Base-by-base conservation (phyloP, 2,329 filamentous ascomycete genomes). In the Alternaria metachromatica region DNA sequence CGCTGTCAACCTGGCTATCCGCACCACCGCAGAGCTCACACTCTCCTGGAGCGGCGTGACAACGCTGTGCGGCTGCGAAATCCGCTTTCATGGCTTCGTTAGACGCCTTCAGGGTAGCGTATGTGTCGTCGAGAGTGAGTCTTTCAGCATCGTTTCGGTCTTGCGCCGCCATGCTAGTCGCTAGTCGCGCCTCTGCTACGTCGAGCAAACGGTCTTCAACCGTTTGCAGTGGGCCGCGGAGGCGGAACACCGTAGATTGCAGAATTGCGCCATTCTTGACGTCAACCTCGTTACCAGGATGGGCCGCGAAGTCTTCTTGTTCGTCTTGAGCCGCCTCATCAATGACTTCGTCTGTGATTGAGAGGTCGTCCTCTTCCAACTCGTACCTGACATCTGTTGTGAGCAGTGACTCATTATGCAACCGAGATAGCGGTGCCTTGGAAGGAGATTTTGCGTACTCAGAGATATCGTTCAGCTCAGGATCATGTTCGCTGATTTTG, bases 171-270 rank as follows among this genome's bases (percentile, higher is more conserved):
- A 13, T 64, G 10, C 44, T 37, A 30, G 46, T 12, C 3, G 66
- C 43, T 12, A 73, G 56, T 1, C 57, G 26, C 7, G 65, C 46
- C 30, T 73, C 69, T 12, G 63, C 50, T 4, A 55, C 64, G 57
- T 74, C 68, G 13, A 77, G 69, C 33, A 72, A 69, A n/a, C 49
- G 61, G 46, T 70, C 56, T 59, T 77, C 74, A 3, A 68, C 21
- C 2, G 23, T 58, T 45, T 76, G 73, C 15, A 76, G 59, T 18
- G 72, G 72, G 41, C 73, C 66, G 15, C 66, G 67, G 8, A 59
- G 23, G 11, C 56, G 56, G 2, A 70, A 12, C 2, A 12, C 13
- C 3, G 25, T 23, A 6, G 63, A 46, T 9, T 51, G 25, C n/a
- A 69, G 58, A 21, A 37, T 28, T 12, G 44, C 45, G 5, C 41